Base-by-base conservation (phyloP, 805 yeast genomes). In the Kuraishia piskuri region DNA sequence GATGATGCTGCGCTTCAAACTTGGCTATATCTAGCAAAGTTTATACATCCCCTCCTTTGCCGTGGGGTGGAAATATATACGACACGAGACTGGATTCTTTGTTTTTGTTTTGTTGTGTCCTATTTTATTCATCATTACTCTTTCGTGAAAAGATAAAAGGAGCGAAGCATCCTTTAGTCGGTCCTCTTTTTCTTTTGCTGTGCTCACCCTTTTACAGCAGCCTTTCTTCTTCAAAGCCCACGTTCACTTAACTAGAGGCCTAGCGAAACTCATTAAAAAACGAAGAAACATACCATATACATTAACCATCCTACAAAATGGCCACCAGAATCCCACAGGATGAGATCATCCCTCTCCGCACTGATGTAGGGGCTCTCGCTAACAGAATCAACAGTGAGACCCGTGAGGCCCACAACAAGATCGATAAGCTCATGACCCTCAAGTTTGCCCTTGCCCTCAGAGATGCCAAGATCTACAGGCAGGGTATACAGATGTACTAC, bases 331-430 rank as follows among this genome's bases (percentile, higher is more conserved):
- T 58, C 37, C 22, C 58, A 7, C 69, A 72, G 54, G 60, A 65
- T n/a, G 88, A 83, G 63, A 78, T 84, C 36, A 76, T 88, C 31
- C 96, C 96, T 2, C 75, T 81, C n/a, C 84, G 85, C 53, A 78
- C 79, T n/a, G 96, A 88, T 64, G 71, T 83, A 19, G 96, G 91
- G 23, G 96, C 96, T 6, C 72, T 88, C 52, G 96, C 84, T 49
- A 89, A 89, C 74, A 74, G 96, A 64, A 88, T 89, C 63, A 88
- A 88, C 66, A 64, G 66, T 50, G 84, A 82, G 61, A 88, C 96
- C 2, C 75, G 83, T 56, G 68, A 73, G 19, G 74, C 76, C 25
- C 96, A 88, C 71, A 82, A 84, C 64, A 78, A 77, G 57, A 82
- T 88, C 53, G 81, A 88, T 65, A 84, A 84, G 57, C 69, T 80